phyloP scores from a whole-genome alignment of 2,329 filamentous ascomycete genomes.

The Leptoxyphium fumago region DNA sequence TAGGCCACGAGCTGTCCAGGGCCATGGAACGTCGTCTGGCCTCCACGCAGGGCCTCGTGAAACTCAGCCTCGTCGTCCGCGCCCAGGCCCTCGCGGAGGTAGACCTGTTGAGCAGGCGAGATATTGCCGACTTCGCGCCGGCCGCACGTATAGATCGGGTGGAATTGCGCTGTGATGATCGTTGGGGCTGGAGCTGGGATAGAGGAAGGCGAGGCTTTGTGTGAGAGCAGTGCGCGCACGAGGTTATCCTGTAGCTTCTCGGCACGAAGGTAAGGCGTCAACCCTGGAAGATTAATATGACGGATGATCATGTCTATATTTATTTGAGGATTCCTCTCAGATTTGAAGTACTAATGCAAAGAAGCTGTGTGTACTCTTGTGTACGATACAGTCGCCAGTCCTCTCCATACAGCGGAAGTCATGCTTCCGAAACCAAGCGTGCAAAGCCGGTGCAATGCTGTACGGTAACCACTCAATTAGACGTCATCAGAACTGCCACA shows the following conservation, averaged over 20 bases:
- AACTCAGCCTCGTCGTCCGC: constrained; percentile 40
- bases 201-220: constrained; percentile 36
- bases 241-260: constrained; percentile 42
- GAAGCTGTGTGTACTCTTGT: no score
- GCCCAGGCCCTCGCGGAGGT: constrained; percentile 18
- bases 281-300: constrained; percentile 44
- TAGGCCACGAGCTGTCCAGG: constrained; percentile 90
- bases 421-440: no score
- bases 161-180: constrained; percentile 68
- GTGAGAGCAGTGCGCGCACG: constrained; percentile 42
- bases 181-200: constrained; percentile 43
- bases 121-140: constrained; percentile 54
- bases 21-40: constrained; percentile 87
- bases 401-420: no score
- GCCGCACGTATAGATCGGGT: constrained; percentile 78
- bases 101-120: constrained; percentile 28
- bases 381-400: no score
- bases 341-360: no score
- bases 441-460: no score
- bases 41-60: constrained; percentile 61
- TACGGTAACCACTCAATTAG: no score
- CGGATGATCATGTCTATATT: constrained; percentile 33
- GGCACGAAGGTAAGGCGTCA: constrained; percentile 41
- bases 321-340: no score
- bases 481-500: no score